Evolutionary conservation across 805 yeast species (phyloP), one percentile per base, ranked within the genome.

Genomic region (Pichia occidentalis): DNA sequence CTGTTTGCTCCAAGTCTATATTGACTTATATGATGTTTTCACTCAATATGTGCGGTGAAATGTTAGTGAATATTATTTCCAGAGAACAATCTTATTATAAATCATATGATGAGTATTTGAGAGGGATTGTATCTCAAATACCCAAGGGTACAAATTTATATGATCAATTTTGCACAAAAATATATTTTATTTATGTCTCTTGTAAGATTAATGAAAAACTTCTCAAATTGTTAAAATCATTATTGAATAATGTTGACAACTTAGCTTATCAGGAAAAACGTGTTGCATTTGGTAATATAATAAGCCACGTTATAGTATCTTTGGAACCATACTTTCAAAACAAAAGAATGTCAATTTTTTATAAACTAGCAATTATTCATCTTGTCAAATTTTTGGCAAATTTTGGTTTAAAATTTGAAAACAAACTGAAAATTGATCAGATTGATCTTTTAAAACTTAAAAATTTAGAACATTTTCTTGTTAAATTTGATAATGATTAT

Each of bases 151-250:
- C 17, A 4, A 29, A 31, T 7, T 2, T 17, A n/a, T 22, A 37
- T n/a, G 24, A 29, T 21, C 24, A 23, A 12, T 37, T 14, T 32
- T 32, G 36, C 17, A 3, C 28, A 21, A 39, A 31, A 17, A 17
- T 40, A 13, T 23, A 20, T 20, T 39, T 39, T 16, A 34, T 34
- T 29, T 33, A 39, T 9, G 38, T 38, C 14, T 29, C 29, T 7
- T 29, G 10, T 22, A 26, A 26, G 12, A 24, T 39, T 12, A 17
- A 39, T 30, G 4, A 7, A 2, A 18, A 12, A 11, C 17, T 39
- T n/a, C 24, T 17, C 9, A 11, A 14, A 1, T 25, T 17, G 16
- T 11, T 39, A 11, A 13, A 19, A 5, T 12, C 12, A 16, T 16
- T 34, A 12, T 10, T 24, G 7, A 16, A 21, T 19, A 9, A n/a